These are phyloP conservation scores for Suillus variegatus DNA, from an alignment of 768 basidiomycete species.

Conservation along the genomic window DNA sequence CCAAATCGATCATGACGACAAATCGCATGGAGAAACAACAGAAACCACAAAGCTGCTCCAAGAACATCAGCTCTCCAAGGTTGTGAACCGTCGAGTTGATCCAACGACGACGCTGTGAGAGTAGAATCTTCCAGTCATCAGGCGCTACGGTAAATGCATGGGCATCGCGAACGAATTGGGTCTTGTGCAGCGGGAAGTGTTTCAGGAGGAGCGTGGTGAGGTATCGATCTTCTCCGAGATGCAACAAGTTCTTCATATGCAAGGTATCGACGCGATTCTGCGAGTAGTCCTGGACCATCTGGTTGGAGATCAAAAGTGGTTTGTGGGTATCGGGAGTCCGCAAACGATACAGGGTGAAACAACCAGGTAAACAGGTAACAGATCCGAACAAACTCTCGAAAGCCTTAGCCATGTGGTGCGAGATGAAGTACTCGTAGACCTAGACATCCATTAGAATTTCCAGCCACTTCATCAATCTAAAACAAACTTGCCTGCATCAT, in stretches of 20 bases:
- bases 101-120: slow-evolving; percentile 98
- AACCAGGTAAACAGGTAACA: slow-evolving; percentile 97
- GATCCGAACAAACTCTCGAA: slow-evolving; percentile 97
- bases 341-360: slow-evolving; percentile 96
- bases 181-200: slow-evolving; percentile 93
- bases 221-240: slow-evolving; percentile 99
- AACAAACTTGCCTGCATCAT: slow-evolving; percentile 82
- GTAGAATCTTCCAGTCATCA: slow-evolving; percentile 89
- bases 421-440: slow-evolving; percentile 99
- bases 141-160: slow-evolving; percentile 95
- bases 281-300: slow-evolving; percentile 89
- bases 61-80: slow-evolving; percentile 86
- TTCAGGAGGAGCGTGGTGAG: slow-evolving; percentile 94
- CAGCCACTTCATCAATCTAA: neutral
- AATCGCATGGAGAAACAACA: slow-evolving; percentile 99
- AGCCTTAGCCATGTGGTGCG: slow-evolving; percentile 97
- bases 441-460: slow-evolving; percentile 24
- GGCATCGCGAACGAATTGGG: slow-evolving; percentile 93
- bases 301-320: slow-evolving; percentile 89
- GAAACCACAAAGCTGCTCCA: slow-evolving; percentile 93
- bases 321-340: slow-evolving; percentile 95
- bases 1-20: slow-evolving; percentile 93
- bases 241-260: slow-evolving; percentile 98
- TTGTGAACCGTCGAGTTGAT: slow-evolving; percentile 99
- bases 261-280: slow-evolving; percentile 96